Percentiles rank a stretch among this genome's conserved stretches.
These are phyloP conservation scores for Euclidium syriacum DNA, from an alignment of 345 rosid genomes.

Conservation along the genomic window DNA sequence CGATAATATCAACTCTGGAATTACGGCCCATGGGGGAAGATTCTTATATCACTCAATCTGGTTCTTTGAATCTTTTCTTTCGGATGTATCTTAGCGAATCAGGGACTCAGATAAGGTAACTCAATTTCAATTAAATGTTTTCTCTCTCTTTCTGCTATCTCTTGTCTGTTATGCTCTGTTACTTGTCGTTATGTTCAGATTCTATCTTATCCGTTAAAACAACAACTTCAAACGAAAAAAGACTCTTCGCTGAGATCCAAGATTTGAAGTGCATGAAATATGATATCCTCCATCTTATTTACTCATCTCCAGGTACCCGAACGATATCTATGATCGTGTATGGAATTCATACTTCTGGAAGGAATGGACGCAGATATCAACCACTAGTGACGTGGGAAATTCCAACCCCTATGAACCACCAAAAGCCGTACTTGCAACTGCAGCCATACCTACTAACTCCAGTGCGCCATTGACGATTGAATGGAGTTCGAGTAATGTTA, in stretches of 20 bases:
- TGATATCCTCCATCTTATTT: too few relatives aligned
- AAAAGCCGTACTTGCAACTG: not conserved
- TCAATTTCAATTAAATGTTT: not conserved
- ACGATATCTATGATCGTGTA: conserved; percentile 31
- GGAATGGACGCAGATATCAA: not conserved
- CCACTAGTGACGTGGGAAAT: not conserved
- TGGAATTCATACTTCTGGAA: not conserved
- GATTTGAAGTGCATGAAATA: too few relatives aligned
- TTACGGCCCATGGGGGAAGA: conserved; percentile 22
- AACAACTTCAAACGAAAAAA: too few relatives aligned
- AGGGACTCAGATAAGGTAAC: not conserved
- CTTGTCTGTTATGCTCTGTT: not conserved
- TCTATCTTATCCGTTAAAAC: too few relatives aligned
- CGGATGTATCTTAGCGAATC: not conserved
- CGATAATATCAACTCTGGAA: conserved; percentile 41
- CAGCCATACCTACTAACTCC: conserved; percentile 14
- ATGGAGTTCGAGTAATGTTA: not conserved
- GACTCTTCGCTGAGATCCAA: too few relatives aligned
- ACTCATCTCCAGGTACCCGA: conserved; percentile 24
- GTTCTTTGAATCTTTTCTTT: not conserved
- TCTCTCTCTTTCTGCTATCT: not conserved
- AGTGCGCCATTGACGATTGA: not conserved
- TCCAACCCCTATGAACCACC: conserved; percentile 3
- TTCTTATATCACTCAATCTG: not conserved
- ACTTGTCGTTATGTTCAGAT: too few relatives aligned